Percentiles rank a stretch among this genome's conserved stretches.
phyloP scores from a whole-genome alignment of 2,329 filamentous ascomycete genomes.

The Beauveria caledonica region DNA sequence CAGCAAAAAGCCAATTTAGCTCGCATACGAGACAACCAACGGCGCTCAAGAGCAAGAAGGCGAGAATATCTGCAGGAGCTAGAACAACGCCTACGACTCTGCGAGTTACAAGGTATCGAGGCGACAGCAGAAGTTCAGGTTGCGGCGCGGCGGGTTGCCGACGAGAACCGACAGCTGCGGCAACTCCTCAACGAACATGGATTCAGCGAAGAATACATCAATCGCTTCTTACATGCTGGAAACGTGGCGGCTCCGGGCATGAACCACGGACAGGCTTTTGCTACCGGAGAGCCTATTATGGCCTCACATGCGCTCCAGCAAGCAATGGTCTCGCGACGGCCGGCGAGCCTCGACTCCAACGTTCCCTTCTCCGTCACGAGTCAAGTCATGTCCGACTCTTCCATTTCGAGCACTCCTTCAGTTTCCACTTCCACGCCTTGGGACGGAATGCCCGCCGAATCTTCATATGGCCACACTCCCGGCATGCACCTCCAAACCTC shows the following conservation, averaged over 20 bases:
- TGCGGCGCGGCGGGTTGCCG: conserved; percentile 58
- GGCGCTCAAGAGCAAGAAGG: conserved; percentile 63
- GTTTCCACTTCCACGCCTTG: conserved; percentile 25
- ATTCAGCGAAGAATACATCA: conserved; percentile 47
- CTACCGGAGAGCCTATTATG: conserved; percentile 16
- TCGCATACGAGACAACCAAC: conserved; percentile 69
- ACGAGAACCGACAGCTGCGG: conserved; percentile 60
- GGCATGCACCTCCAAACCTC: background rate
- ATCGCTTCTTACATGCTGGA: conserved; percentile 27
- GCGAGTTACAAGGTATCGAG: conserved; percentile 57
- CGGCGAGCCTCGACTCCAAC: conserved; percentile 21
- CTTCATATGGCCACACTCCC: background rate
- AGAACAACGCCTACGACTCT: conserved; percentile 51
- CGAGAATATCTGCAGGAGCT: conserved; percentile 66
- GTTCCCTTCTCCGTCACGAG: conserved; percentile 22
- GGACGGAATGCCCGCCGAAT: conserved; percentile 18
- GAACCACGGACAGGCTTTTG: background rate
- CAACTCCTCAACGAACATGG: conserved; percentile 50
- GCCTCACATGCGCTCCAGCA: conserved; percentile 29
- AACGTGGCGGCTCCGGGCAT: background rate
- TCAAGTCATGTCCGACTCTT: conserved; percentile 26
- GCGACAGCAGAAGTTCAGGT: conserved; percentile 64
- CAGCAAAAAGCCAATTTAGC: conserved; percentile 33
- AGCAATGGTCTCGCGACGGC: conserved; percentile 28
- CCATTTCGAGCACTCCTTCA: conserved; percentile 23